Evolutionary conservation across 495 filamentous ascomycete genomes (phyloP).

Genomic region (Penicillium antarcticum): DNA sequence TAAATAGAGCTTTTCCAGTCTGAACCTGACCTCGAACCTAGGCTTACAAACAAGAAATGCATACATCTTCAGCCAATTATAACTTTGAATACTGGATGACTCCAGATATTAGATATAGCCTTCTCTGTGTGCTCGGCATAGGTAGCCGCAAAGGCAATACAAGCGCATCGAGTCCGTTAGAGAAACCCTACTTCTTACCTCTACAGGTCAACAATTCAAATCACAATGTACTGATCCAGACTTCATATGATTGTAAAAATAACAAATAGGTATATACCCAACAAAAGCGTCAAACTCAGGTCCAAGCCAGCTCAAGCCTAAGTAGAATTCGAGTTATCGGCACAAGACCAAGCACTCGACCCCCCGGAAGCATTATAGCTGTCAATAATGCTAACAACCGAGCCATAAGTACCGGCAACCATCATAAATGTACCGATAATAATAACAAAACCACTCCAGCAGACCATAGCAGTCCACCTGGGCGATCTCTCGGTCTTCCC

Average conservation of each 20-base stretch:
- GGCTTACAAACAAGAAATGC: background rate
- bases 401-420: slow-evolving; percentile 57
- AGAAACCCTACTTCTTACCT: too few relatives aligned
- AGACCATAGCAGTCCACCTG: slow-evolving; percentile 27
- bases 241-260: too few relatives aligned
- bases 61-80: too few relatives aligned
- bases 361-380: slow-evolving; percentile 32
- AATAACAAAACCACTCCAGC: slow-evolving; percentile 28
- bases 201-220: too few relatives aligned
- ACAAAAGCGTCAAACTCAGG: background rate
- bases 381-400: slow-evolving; percentile 51
- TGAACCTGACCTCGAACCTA: too few relatives aligned
- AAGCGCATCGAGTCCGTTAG: too few relatives aligned
- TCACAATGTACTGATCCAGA: too few relatives aligned
- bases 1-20: too few relatives aligned
- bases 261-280: background rate
- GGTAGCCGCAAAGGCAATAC: too few relatives aligned
- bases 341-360: slow-evolving; percentile 30
- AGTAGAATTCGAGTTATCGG: slow-evolving; percentile 32
- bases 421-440: slow-evolving; percentile 45
- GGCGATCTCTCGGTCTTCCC: slow-evolving; percentile 29
- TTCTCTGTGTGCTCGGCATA: too few relatives aligned
- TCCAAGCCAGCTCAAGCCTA: background rate
- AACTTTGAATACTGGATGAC: too few relatives aligned
- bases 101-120: too few relatives aligned